Conservation (phyloP, 768 basidiomycete genomes). For the Suillus discolor region DNA sequence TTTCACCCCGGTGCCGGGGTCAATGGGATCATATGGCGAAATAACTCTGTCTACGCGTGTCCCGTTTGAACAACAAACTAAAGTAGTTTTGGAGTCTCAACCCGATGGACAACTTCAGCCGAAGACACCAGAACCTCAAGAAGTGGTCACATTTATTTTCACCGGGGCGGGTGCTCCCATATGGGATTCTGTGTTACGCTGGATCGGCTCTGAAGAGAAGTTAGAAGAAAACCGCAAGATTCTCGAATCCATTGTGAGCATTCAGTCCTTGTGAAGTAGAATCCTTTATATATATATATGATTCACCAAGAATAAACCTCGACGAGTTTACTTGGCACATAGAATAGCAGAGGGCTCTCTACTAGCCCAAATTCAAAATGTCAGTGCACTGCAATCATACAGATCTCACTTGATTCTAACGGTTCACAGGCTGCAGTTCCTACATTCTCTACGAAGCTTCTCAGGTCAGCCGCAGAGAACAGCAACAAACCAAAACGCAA, state of each 20-base stretch:
- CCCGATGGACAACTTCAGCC: slow-evolving; percentile 15
- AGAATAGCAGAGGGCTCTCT: slow-evolving; percentile 57
- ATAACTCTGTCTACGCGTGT: slow-evolving; percentile 47
- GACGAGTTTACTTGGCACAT: slow-evolving; percentile 58
- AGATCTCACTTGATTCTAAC: background rate
- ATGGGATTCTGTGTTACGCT: slow-evolving; percentile 61
- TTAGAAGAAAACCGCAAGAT: slow-evolving; percentile 50
- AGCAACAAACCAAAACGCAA: slow-evolving; percentile 40
- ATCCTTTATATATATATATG: slow-evolving; percentile 4
- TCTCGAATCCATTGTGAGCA: slow-evolving; percentile 48
- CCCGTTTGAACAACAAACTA: slow-evolving; percentile 40
- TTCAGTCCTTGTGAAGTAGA: background rate
- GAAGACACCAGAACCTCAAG: slow-evolving; percentile 20
- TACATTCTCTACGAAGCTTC: slow-evolving; percentile 54
- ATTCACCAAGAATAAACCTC: slow-evolving; percentile 39
- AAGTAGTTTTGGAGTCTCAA: slow-evolving; percentile 12
- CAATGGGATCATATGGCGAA: slow-evolving; percentile 25
- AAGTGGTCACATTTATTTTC: slow-evolving; percentile 50
- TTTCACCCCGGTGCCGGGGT: slow-evolving; percentile 26
- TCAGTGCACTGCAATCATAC: slow-evolving; percentile 31
- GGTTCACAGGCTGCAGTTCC: slow-evolving; percentile 44
- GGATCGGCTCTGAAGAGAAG: slow-evolving; percentile 60
- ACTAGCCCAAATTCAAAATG: slow-evolving; percentile 60
- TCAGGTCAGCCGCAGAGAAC: slow-evolving; percentile 51
- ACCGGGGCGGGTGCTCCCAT: slow-evolving; percentile 49